Evolutionary conservation across 2,329 filamentous ascomycete genomes (phyloP).

Genomic region (Aspergillus tubingensis): DNA sequence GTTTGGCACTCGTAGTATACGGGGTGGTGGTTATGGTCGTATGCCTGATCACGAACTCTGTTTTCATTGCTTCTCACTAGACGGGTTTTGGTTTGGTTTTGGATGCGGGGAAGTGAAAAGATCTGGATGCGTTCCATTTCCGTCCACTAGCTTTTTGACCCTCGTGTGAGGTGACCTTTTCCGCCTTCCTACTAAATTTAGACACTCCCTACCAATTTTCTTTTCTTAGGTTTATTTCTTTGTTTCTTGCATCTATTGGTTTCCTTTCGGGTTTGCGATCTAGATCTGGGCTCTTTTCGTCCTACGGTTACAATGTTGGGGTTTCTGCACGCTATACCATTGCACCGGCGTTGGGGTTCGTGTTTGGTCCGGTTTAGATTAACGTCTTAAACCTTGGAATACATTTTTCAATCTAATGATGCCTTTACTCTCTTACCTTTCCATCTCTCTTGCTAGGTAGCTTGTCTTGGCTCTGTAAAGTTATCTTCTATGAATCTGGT

Average conservation of each 20-base stretch:
- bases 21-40: conserved; percentile 86
- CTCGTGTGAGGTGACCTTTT: background rate
- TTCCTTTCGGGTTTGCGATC: background rate
- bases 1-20: conserved; percentile 77
- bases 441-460: too few relatives aligned
- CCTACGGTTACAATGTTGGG: background rate
- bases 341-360: conserved; percentile 18
- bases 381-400: background rate
- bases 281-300: conserved; percentile 5
- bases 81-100: background rate
- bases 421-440: background rate
- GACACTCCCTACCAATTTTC: background rate
- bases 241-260: background rate
- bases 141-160: conserved; percentile 3
- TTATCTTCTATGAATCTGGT: background rate
- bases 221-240: background rate
- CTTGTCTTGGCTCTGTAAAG: background rate
- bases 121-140: background rate
- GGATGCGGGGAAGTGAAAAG: too few relatives aligned
- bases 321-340: conserved; percentile 17
- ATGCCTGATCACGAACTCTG: conserved; percentile 81
- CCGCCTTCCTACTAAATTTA: background rate
- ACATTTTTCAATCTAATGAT: background rate
- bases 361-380: conserved; percentile 3
- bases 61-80: conserved; percentile 69